Base-by-base conservation (phyloP, 1,139 yeast genomes). In the Lodderomyces metapsilosis region DNA sequence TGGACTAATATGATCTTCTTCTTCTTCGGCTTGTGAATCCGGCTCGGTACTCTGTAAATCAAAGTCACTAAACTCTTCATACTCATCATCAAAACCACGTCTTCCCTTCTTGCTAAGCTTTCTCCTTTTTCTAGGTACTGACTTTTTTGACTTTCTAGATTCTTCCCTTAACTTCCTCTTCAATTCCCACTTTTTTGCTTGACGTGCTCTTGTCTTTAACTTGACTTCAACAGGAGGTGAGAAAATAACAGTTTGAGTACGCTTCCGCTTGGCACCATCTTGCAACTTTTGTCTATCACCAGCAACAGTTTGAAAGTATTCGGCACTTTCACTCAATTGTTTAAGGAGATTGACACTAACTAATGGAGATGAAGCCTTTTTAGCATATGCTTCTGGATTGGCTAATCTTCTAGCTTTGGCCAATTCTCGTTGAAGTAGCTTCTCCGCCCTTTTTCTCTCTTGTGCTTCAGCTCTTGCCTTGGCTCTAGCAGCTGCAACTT, bases 261-360 rank as follows among this genome's bases (percentile, higher is more conserved):
- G 51, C 43, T 56, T 58, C 38, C 75, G 53, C 50, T 65, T 68
- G 30, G 57, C 64, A 11, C 73, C 72, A 13, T 51, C 54, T 43
- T 58, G 57, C 9, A 70, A 55, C 20, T 52, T 39, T 37, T 57
- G 52, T 15, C 61, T 59, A 43, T 69, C 65, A 15, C 75, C 76
- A 2, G 66, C 61, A 11, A 68, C 64, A 23, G 68, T 58, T 50
- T 69, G 74, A 43, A 70, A 70, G 49, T 67, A 66, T 9, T 57
- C 58, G 0, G 74, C 63, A 31, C 62, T 67, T 27, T 52, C 63
- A 27, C 56, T 36, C 8, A 64, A 15, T 41, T 33, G 23, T n/a
- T 21, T 21, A 21, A 33, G 11, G 20, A 32, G 24, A 9, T 21
- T 32, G 32, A 28, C 45, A 10, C 50, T 34, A 18, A 50, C 24